These are phyloP conservation scores for Poa annua DNA, from an alignment of 176 grass and related monocot species.

Conservation along the genomic window DNA sequence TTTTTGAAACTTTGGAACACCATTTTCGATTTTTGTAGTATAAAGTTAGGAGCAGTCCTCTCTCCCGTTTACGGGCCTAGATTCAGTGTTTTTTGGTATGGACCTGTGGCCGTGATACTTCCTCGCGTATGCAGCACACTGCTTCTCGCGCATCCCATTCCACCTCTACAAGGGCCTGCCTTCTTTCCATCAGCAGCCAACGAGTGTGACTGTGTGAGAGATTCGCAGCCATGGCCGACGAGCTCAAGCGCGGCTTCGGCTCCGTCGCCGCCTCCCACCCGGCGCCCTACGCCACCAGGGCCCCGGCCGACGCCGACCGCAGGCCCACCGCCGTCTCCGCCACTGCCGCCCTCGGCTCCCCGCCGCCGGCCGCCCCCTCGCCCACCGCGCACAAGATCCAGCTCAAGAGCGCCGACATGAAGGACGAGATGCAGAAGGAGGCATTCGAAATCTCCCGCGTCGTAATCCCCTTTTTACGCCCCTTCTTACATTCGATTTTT, in stretches of 20 bases:
- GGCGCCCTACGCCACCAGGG: constrained; percentile 39
- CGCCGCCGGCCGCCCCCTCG: constrained; percentile 22
- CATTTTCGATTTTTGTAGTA: no score
- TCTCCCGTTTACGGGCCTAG: no score
- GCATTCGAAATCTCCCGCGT: constrained; percentile 86
- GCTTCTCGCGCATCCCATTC: no score
- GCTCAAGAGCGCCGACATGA: constrained; percentile 99
- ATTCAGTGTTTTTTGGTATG: no score
- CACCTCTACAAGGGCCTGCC: no score
- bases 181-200: not conserved
- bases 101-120: no score
- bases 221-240: constrained; percentile 70
- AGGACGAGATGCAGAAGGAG: constrained; percentile 92
- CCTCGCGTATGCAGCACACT: no score
- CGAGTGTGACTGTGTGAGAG: not conserved
- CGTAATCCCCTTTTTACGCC: constrained; percentile 41
- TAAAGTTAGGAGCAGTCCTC: no score
- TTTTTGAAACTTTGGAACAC: no score
- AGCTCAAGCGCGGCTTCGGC: constrained; percentile 31
- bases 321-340: constrained; percentile 45
- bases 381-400: constrained; percentile 67
- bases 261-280: constrained; percentile 33
- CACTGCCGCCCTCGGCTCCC: constrained; percentile 38
- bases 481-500: not conserved
- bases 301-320: constrained; percentile 60